Evolutionary conservation across 495 filamentous ascomycete species (phyloP).

Genomic region (Lasiosphaeria miniovina): DNA sequence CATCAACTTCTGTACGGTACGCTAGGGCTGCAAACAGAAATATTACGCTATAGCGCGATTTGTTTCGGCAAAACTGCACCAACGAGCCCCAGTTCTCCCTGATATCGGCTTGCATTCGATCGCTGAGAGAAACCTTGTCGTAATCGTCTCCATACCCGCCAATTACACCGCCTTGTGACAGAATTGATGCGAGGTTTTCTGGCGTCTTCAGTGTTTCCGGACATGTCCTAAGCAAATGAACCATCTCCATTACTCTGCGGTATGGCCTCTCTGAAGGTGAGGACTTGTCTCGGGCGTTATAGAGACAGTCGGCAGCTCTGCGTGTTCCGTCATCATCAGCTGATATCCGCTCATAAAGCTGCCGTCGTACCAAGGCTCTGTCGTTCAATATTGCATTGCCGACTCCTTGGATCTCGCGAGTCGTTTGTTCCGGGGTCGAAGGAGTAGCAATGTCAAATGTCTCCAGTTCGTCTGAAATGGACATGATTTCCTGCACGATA

Average conservation of each 20-base stretch:
- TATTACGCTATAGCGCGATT: slow-evolving; percentile 23
- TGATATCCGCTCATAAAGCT: slow-evolving; percentile 35
- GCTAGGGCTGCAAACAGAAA: slow-evolving; percentile 31
- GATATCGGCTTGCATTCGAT: slow-evolving; percentile 32
- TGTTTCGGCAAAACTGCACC: slow-evolving; percentile 29
- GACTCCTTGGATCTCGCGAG: background rate
- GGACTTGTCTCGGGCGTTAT: slow-evolving; percentile 21
- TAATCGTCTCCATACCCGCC: slow-evolving; percentile 30
- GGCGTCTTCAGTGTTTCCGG: slow-evolving; percentile 22
- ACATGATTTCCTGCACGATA: slow-evolving; percentile 41
- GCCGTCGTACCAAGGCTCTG: slow-evolving; percentile 36
- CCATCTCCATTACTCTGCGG: slow-evolving; percentile 30
- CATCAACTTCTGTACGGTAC: slow-evolving; percentile 33
- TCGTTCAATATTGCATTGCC: slow-evolving; percentile 28
- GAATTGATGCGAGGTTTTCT: slow-evolving; percentile 19
- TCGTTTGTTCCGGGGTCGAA: background rate
- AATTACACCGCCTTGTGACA: slow-evolving; percentile 30
- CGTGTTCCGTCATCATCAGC: background rate
- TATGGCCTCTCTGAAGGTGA: slow-evolving; percentile 13
- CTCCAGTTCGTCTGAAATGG: slow-evolving; percentile 35
- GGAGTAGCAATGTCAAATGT: background rate
- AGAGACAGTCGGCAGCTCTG: slow-evolving; percentile 12
- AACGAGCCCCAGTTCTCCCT: slow-evolving; percentile 37
- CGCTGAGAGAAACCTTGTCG: slow-evolving; percentile 16
- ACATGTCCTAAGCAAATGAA: slow-evolving; percentile 26